Evolutionary conservation across 2,329 filamentous ascomycete genomes (phyloP).

Genomic region (Ophiostoma tasmaniense): DNA sequence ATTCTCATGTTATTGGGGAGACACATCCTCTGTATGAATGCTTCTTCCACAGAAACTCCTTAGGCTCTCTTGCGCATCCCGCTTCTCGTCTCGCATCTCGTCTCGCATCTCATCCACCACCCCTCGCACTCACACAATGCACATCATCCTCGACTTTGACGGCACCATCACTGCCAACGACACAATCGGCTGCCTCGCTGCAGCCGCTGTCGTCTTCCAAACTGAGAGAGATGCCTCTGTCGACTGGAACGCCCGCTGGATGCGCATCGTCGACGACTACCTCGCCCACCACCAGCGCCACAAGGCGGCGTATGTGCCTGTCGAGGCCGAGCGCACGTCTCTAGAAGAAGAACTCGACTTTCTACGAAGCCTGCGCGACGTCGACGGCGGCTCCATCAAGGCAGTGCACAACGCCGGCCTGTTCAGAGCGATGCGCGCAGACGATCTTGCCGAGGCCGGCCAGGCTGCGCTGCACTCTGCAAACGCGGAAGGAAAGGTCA

Average conservation of each 20-base stretch:
- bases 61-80: neutral
- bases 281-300: slow-evolving; percentile 33
- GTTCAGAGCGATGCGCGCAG: slow-evolving; percentile 33
- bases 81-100: neutral
- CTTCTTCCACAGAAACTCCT: neutral
- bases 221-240: slow-evolving; percentile 18
- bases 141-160: slow-evolving; percentile 51
- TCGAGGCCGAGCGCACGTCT: slow-evolving; percentile 28
- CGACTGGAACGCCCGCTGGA: slow-evolving; percentile 34
- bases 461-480: neutral
- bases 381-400: slow-evolving; percentile 40
- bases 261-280: slow-evolving; percentile 39
- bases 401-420: slow-evolving; percentile 37
- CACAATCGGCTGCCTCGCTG: slow-evolving; percentile 42
- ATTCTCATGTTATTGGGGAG: neutral
- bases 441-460: slow-evolving; percentile 33
- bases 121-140: slow-evolving; percentile 25
- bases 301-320: slow-evolving; percentile 27
- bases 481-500: neutral
- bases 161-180: slow-evolving; percentile 49
- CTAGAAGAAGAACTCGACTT: slow-evolving; percentile 36
- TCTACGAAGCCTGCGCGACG: slow-evolving; percentile 34
- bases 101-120: neutral
- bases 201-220: slow-evolving; percentile 34
- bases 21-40: neutral